These are phyloP conservation scores for Saccharomycopsis crataegensis DNA, from an alignment of 1,139 yeast genomes.

Conservation along the genomic window DNA sequence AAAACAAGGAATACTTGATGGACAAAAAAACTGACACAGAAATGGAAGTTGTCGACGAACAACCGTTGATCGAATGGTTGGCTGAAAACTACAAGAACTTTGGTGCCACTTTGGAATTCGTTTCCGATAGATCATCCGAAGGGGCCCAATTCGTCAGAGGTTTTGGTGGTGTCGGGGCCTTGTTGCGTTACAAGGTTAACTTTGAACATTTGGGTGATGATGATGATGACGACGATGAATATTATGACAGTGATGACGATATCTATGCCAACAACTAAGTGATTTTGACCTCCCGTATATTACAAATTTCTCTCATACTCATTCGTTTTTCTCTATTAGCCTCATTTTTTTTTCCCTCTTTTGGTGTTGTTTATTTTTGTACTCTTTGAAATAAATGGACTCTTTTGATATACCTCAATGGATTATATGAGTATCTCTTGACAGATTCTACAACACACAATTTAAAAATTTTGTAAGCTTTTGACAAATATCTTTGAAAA, in stretches of 20 bases:
- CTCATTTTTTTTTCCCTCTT: neutral
- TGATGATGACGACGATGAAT: slow-evolving; percentile 60
- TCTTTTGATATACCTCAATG: too few relatives aligned
- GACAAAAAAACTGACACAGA: slow-evolving; percentile 86
- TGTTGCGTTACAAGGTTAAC: slow-evolving; percentile 92
- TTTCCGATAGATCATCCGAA: slow-evolving; percentile 92
- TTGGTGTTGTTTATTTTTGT: neutral
- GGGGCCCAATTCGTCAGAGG: slow-evolving; percentile 98
- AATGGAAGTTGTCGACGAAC: slow-evolving; percentile 79
- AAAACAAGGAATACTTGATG: slow-evolving; percentile 67
- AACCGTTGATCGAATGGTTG: slow-evolving; percentile 87
- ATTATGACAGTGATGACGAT: slow-evolving; percentile 22
- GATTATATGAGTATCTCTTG: too few relatives aligned
- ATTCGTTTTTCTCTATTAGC: neutral
- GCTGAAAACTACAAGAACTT: slow-evolving; percentile 91
- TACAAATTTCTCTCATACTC: too few relatives aligned
- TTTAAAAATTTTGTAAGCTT: too few relatives aligned
- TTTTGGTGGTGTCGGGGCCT: slow-evolving; percentile 97
- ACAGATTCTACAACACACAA: too few relatives aligned
- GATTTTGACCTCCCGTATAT: neutral
- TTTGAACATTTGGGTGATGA: slow-evolving; percentile 92
- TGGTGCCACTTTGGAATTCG: slow-evolving; percentile 94
- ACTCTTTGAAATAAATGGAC: too few relatives aligned
- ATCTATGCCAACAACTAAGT: slow-evolving; percentile 4
- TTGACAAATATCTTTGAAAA: too few relatives aligned